Evolutionary conservation across 2,329 filamentous ascomycete genomes (phyloP).

Genomic region (Colletotrichum musae): DNA sequence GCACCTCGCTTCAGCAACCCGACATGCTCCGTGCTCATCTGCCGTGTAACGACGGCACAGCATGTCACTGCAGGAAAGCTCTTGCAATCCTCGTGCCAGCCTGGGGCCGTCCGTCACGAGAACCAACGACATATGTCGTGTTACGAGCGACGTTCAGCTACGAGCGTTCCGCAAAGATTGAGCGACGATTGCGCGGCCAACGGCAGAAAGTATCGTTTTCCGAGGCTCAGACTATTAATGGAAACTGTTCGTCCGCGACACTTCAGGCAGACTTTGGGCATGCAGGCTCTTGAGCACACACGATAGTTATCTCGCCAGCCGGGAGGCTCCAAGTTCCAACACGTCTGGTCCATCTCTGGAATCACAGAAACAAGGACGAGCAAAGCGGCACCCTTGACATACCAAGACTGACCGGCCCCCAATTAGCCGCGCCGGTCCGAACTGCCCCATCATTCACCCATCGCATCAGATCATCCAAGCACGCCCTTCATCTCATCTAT

Average conservation of each 20-base stretch:
- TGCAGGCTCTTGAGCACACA: too few relatives aligned
- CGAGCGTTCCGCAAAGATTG: constrained; percentile 4
- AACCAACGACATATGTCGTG: not conserved
- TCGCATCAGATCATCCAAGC: constrained; percentile 31
- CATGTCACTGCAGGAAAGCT: constrained; percentile 27
- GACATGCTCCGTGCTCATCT: constrained; percentile 35
- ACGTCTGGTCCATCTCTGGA: not conserved
- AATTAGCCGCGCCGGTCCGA: constrained; percentile 39
- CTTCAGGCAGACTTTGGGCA: too few relatives aligned
- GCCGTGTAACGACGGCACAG: constrained; percentile 39
- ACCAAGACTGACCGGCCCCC: constrained; percentile 17
- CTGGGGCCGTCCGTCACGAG: not conserved
- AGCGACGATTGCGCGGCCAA: not conserved
- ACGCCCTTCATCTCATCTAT: constrained; percentile 30
- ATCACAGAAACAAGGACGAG: not conserved
- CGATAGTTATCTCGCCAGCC: not conserved
- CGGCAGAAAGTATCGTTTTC: not conserved
- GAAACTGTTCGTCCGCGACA: too few relatives aligned
- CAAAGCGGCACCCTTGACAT: not conserved
- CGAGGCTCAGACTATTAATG: too few relatives aligned
- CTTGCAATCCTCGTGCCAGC: not conserved
- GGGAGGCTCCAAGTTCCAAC: not conserved
- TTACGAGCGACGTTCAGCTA: constrained; percentile 4
- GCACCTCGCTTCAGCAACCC: constrained; percentile 29
- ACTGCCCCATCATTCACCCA: constrained; percentile 3